Conservation (phyloP, 495 filamentous ascomycete species). For the Penicillium arizonense region DNA sequence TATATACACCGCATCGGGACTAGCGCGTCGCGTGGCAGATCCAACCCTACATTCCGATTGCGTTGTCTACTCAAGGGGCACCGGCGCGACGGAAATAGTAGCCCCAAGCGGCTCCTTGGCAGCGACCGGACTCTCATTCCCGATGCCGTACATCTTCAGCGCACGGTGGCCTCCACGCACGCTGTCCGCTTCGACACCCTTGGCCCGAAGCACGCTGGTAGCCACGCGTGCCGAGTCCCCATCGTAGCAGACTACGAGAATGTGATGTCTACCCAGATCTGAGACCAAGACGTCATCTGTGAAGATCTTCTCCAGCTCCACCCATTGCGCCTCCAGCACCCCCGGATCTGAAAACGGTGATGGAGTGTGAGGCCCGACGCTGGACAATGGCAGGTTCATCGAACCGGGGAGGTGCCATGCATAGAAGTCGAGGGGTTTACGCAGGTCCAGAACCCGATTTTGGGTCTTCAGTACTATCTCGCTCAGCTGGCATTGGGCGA, state of each 20-base stretch:
- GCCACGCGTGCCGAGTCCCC: constrained; percentile 53
- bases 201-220: constrained; percentile 51
- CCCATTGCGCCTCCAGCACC: constrained; percentile 45
- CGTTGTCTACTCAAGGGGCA: constrained; percentile 19
- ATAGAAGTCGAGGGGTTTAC: constrained; percentile 37
- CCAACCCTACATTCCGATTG: constrained; percentile 24
- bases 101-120: constrained; percentile 12
- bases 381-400: constrained; percentile 41
- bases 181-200: constrained; percentile 49
- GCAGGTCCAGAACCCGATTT: constrained; percentile 41
- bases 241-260: constrained; percentile 52
- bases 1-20: constrained; percentile 10
- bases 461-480: constrained; percentile 26
- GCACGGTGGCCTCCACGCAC: constrained; percentile 44
- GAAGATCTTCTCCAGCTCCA: constrained; percentile 42
- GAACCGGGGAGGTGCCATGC: constrained; percentile 45
- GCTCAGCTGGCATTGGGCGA: constrained; percentile 20
- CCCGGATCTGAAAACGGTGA: constrained; percentile 46
- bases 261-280: constrained; percentile 27
- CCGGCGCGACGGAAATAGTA: constrained; percentile 18
- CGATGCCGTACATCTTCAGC: constrained; percentile 29
- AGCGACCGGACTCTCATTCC: constrained; percentile 11
- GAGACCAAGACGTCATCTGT: constrained; percentile 20
- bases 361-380: constrained; percentile 26
- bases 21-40: constrained; percentile 16